Evolutionary conservation across 495 filamentous ascomycete genomes (phyloP).

Genomic region (Neurospora sp.): DNA sequence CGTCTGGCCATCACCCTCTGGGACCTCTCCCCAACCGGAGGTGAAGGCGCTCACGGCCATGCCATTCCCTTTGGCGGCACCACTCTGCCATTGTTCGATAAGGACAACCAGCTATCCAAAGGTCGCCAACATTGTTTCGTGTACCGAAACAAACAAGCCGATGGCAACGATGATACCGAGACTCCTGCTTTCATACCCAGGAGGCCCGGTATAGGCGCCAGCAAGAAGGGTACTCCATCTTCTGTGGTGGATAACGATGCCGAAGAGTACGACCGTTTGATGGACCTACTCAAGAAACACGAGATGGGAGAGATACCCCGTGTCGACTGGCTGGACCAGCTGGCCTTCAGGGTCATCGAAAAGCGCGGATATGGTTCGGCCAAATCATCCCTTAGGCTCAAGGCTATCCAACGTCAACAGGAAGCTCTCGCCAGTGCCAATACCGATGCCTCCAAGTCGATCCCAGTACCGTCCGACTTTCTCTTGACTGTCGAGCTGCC

Average conservation of each 20-base stretch:
- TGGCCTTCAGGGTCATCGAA: conserved; percentile 81
- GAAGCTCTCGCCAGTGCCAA: conserved; percentile 3
- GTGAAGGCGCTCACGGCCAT: conserved; percentile 54
- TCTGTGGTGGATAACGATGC: conserved; percentile 45
- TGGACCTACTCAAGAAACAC: conserved; percentile 89
- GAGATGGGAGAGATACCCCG: conserved; percentile 92
- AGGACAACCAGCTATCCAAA: conserved; percentile 77
- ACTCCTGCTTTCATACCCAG: conserved; percentile 58
- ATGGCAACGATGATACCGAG: conserved; percentile 70
- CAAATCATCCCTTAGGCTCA: conserved; percentile 21
- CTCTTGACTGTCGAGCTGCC: conserved; percentile 83
- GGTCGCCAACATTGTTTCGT: conserved; percentile 87
- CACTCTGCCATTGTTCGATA: conserved; percentile 80
- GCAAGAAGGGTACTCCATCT: conserved; percentile 34
- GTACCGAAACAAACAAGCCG: conserved; percentile 71
- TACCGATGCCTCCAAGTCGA: conserved; percentile 23
- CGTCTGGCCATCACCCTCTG: conserved; percentile 90
- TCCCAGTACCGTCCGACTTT: conserved; percentile 42
- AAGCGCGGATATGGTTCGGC: conserved; percentile 54
- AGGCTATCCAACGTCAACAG: conserved; percentile 24
- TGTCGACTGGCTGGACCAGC: conserved; percentile 88
- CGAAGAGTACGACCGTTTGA: conserved; percentile 70
- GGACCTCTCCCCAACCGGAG: conserved; percentile 77
- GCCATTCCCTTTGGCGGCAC: conserved; percentile 90
- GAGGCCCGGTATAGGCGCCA: conserved; percentile 21